Conservation (phyloP, 2,329 filamentous ascomycete species). For the Botrytis fabae region DNA sequence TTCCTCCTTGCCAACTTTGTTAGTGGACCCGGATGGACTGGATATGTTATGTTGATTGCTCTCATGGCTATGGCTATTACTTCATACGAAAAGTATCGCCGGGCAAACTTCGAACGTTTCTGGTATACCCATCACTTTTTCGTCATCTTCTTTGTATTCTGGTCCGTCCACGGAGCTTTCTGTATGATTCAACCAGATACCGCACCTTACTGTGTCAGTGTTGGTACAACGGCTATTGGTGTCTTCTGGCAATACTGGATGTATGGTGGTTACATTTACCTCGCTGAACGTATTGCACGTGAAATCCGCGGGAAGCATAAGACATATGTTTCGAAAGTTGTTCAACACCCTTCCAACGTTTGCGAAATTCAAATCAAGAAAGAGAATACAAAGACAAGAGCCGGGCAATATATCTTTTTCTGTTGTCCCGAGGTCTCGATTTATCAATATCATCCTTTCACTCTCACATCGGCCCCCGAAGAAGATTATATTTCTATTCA, state of each 20-base stretch:
- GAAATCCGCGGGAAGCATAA: constrained; percentile 79
- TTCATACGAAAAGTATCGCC: constrained; percentile 73
- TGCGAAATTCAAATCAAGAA: constrained; percentile 93
- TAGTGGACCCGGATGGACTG: constrained; percentile 81
- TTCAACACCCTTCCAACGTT: constrained; percentile 86
- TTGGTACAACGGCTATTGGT: constrained; percentile 65
- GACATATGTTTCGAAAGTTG: constrained; percentile 85
- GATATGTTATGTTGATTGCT: constrained; percentile 78
- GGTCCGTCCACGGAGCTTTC: constrained; percentile 85
- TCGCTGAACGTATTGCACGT: constrained; percentile 75
- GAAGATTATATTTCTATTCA: constrained; percentile 90
- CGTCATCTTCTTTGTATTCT: constrained; percentile 85
- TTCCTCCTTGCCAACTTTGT: constrained; percentile 76
- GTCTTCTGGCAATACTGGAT: constrained; percentile 92
- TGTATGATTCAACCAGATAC: constrained; percentile 88
- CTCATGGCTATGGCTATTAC: constrained; percentile 78
- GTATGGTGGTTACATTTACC: constrained; percentile 77
- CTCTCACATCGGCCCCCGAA: constrained; percentile 81
- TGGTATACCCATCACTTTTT: constrained; percentile 92
- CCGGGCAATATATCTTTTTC: constrained; percentile 86
- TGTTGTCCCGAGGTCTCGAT: constrained; percentile 83
- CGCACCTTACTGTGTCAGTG: constrained; percentile 72
- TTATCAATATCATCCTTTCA: constrained; percentile 89
- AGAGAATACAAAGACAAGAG: constrained; percentile 76
- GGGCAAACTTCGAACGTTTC: constrained; percentile 84